These are phyloP conservation scores for Dryadomyces quercus-mongolicae DNA, from an alignment of 2,329 filamentous ascomycete genomes.

Conservation along the genomic window DNA sequence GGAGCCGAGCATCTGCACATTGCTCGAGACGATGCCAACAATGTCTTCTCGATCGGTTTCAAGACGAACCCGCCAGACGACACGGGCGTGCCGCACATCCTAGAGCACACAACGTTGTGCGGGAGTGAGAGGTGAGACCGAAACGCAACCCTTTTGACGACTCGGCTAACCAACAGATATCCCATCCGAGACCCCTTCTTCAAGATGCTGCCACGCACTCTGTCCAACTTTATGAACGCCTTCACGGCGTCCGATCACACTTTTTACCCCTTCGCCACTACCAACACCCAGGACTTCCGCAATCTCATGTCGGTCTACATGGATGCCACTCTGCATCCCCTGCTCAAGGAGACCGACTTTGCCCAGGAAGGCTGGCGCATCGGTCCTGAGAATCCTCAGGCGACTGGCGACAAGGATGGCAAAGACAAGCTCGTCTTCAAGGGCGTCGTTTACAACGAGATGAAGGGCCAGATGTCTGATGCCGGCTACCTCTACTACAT, in stretches of 20 bases:
- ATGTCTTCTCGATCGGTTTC: slow-evolving; percentile 99
- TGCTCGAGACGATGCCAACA: slow-evolving; percentile 90
- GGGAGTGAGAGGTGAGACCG: slow-evolving; percentile 74
- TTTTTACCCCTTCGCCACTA: slow-evolving; percentile 95
- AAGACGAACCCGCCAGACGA: slow-evolving; percentile 97
- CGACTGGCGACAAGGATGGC: slow-evolving; percentile 31
- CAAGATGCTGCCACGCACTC: slow-evolving; percentile 94
- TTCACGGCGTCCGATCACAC: slow-evolving; percentile 96
- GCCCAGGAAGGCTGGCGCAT: slow-evolving; percentile 95
- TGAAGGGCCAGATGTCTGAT: slow-evolving; percentile 99
- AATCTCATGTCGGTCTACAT: slow-evolving; percentile 96
- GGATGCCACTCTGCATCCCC: slow-evolving; percentile 80
- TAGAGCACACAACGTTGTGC: slow-evolving; percentile 94
- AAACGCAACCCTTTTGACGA: too few species aligned
- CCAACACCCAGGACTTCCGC: slow-evolving; percentile 87
- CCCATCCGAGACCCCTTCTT: slow-evolving; percentile 99
- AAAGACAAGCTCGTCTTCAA: slow-evolving; percentile 74
- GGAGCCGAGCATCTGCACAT: slow-evolving; percentile 94
- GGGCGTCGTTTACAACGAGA: slow-evolving; percentile 97
- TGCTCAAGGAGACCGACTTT: slow-evolving; percentile 86
- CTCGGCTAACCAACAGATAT: slow-evolving; percentile 42
- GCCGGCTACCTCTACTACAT: slow-evolving; percentile 95
- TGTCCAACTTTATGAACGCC: slow-evolving; percentile 99
- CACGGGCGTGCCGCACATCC: slow-evolving; percentile 89
- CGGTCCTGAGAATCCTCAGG: slow-evolving; percentile 75